Percentiles rank a stretch among this genome's conserved stretches.
Conservation (phyloP, 768 basidiomycete species). For the Lactifluus hygrophoroides region DNA sequence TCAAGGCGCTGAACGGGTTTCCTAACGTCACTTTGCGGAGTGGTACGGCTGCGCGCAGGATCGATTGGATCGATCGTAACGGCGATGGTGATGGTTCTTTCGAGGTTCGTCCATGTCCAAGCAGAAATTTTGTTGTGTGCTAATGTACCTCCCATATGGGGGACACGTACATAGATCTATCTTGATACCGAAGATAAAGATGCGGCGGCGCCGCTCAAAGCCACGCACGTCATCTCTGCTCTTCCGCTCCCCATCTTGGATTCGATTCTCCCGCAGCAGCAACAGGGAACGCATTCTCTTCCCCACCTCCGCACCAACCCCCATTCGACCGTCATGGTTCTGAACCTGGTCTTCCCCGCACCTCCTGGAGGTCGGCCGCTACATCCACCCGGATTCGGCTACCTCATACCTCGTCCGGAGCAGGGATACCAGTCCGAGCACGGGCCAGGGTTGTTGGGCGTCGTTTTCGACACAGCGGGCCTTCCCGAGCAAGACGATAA, state of each 20-base stretch:
- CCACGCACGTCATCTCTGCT: constrained; percentile 71
- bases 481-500: constrained; percentile 53
- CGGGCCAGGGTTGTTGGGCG: constrained; percentile 59
- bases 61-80: constrained; percentile 31
- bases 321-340: constrained; percentile 72
- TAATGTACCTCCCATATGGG: not conserved
- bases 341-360: constrained; percentile 76
- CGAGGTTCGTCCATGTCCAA: constrained; percentile 33
- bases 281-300: constrained; percentile 29
- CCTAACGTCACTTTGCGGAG: constrained; percentile 52
- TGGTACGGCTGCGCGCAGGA: constrained; percentile 32
- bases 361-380: constrained; percentile 34
- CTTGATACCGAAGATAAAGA: constrained; percentile 20
- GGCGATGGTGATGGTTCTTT: constrained; percentile 30
- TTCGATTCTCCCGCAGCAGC: constrained; percentile 30
- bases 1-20: constrained; percentile 33
- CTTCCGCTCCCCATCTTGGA: constrained; percentile 54
- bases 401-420: constrained; percentile 77
- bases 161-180: constrained; percentile 26
- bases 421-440: constrained; percentile 36
- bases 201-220: constrained; percentile 28
- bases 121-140: not conserved
- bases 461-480: constrained; percentile 83
- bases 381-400: constrained; percentile 87
- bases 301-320: constrained; percentile 67